Percentiles rank a stretch among this genome's conserved stretches.
phyloP scores from a whole-genome alignment of 371 early-diverging fungal genomes.

The Rhizopus sp. region DNA sequence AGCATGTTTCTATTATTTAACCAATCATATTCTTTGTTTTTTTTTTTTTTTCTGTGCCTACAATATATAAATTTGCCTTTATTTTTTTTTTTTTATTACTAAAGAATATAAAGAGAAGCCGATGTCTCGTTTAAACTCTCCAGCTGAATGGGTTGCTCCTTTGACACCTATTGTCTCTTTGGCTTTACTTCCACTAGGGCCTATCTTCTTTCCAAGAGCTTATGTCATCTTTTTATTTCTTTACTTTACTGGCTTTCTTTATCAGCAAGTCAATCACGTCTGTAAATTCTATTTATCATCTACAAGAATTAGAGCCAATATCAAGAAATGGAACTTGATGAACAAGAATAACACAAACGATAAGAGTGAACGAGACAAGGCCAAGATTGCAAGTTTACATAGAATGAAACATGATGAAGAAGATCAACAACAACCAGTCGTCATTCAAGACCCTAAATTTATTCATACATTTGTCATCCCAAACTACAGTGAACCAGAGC shows the following conservation, averaged over 20 bases:
- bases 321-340: constrained; percentile 32
- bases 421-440: constrained; percentile 7
- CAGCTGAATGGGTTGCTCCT: constrained; percentile 56
- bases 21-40: background rate
- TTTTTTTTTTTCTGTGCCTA: constrained; percentile 6
- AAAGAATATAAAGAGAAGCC: background rate
- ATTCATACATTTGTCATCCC: constrained; percentile 62
- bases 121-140: constrained; percentile 32
- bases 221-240: constrained; percentile 43
- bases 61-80: constrained; percentile 4
- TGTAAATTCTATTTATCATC: constrained; percentile 48
- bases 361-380: constrained; percentile 14
- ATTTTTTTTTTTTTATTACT: constrained; percentile 12
- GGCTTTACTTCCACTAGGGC: constrained; percentile 43
- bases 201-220: constrained; percentile 43
- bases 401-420: constrained; percentile 16
- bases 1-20: background rate
- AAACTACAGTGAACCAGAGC: constrained; percentile 62
- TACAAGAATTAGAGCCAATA: constrained; percentile 31
- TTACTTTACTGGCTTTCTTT: constrained; percentile 46
- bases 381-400: constrained; percentile 10
- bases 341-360: constrained; percentile 11
- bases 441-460: constrained; percentile 9
- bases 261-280: constrained; percentile 49
- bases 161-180: constrained; percentile 42